phyloP scores from a whole-genome alignment of 73 alveolate species.

The Tetrahymena malaccensis region DNA sequence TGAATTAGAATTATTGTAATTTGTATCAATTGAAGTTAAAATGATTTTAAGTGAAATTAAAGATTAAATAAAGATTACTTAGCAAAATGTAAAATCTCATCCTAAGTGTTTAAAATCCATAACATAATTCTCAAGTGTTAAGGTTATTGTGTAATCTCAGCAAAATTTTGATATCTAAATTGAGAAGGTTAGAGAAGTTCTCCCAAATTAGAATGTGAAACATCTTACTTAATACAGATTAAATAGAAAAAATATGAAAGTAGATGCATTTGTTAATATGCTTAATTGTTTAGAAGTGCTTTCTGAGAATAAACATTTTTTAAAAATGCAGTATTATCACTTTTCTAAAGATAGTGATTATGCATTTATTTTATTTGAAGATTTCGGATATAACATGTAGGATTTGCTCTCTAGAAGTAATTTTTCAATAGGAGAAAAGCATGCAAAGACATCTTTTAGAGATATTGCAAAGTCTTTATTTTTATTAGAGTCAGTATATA shows the following conservation, averaged over 20 bases:
- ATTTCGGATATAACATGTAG: not conserved
- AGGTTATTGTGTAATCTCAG: not conserved
- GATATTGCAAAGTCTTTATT: not conserved
- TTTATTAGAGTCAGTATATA: not conserved
- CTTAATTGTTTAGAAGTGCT: not conserved
- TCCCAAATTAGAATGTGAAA: not conserved
- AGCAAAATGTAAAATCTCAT: not conserved
- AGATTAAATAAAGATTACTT: not conserved
- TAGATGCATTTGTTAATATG: not conserved
- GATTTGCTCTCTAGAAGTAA: not conserved
- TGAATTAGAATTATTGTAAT: not conserved
- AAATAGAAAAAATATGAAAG: not conserved
- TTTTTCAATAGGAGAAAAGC: not conserved
- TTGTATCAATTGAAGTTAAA: not conserved
- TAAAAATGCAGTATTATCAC: not conserved
- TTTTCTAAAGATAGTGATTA: not conserved
- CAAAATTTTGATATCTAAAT: not conserved
- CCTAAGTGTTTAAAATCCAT: not conserved
- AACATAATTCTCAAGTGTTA: not conserved
- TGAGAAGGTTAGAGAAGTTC: not conserved
- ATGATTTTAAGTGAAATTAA: not conserved
- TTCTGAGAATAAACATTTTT: not conserved
- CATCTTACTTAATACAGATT: not conserved
- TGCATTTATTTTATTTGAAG: not conserved
- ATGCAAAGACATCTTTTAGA: not conserved